These are phyloP conservation scores for Fagopyrum homotropicum DNA, from an alignment of 148 eudicot genomes.

Conservation along the genomic window DNA sequence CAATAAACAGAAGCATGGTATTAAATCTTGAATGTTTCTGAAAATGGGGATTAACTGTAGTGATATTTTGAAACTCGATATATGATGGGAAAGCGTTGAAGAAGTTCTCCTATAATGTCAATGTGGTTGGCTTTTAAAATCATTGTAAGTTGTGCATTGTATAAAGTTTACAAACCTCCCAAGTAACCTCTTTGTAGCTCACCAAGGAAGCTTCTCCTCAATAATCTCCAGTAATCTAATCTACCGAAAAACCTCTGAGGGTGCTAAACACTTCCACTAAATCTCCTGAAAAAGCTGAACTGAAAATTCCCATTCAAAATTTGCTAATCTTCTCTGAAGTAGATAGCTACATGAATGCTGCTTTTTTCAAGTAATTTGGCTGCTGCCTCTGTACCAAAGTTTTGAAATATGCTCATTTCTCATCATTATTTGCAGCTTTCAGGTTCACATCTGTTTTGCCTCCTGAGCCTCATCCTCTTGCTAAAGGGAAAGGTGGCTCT, in stretches of 20 bases:
- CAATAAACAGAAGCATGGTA: background rate
- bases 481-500: conserved; percentile 30
- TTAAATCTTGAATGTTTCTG: background rate
- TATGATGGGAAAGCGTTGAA: background rate
- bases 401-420: conserved; percentile 16
- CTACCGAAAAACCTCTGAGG: no score
- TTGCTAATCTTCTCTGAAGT: background rate
- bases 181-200: no score
- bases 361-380: background rate
- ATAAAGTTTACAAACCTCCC: background rate
- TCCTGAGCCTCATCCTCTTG: conserved; percentile 76
- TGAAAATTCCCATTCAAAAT: background rate
- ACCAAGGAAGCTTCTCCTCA: no score
- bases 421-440: conserved; percentile 52
- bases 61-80: background rate
- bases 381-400: background rate
- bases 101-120: background rate
- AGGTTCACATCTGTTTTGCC: conserved; percentile 87
- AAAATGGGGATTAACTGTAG: background rate
- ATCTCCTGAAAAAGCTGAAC: no score
- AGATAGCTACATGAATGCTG: background rate
- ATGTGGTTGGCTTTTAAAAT: background rate
- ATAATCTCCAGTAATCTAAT: no score
- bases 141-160: background rate
- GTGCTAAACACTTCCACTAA: no score